Base-by-base conservation (phyloP, 768 basidiomycete genomes). In the Vararia minispora region DNA sequence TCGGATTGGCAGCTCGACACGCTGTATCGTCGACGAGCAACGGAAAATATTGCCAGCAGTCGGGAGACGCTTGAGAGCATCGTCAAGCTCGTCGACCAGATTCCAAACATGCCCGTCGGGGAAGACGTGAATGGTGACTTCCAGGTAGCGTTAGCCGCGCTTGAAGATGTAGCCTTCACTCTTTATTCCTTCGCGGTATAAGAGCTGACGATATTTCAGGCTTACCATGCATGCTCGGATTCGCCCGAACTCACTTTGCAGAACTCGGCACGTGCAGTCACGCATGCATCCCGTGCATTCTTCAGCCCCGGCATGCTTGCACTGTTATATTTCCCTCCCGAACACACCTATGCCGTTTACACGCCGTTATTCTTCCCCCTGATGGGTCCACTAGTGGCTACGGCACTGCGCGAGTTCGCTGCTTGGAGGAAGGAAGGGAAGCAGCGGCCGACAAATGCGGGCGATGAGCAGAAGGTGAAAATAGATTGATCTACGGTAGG, bases 291-390 rank as follows among this genome's bases (percentile, higher is more conserved):
- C 2, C 71, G 79, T 28, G 94, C 95, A 3, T 98, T 95, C 67
- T 98, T 95, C 63, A 87, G 90, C 57, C 95, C 94, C 0, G 86
- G 84, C 14, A 95, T 98, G 91, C 62, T 98, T 49, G 91, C 89
- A 11, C 61, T 97, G 54, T 68, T 99, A 16, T 99, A 99, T 59
- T 98, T 98, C 61, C 95, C 95, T 16, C 80, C 89, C 14, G 95
- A 98, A 54, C 95, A 98, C 64, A 97, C 86, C 55, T 92, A 90
- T 56, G 92, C 92, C 2, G 89, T 99, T 7, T 98, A 98, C 57
- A 81, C 88, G 0, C 94, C 95, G 0, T 60, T 99, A 24, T 97
- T 99, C 56, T 94, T 88, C 2, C 91, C 89, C 33, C 72, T 90
- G 6, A 68, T 85, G 3, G 80, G 92, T 21, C 91, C 92, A 5